A percentile compares a stretch with the other conserved stretches of the same genome.
These are phyloP conservation scores for Arbutus unedo DNA, from an alignment of 148 eudicot species.

Conservation along the genomic window DNA sequence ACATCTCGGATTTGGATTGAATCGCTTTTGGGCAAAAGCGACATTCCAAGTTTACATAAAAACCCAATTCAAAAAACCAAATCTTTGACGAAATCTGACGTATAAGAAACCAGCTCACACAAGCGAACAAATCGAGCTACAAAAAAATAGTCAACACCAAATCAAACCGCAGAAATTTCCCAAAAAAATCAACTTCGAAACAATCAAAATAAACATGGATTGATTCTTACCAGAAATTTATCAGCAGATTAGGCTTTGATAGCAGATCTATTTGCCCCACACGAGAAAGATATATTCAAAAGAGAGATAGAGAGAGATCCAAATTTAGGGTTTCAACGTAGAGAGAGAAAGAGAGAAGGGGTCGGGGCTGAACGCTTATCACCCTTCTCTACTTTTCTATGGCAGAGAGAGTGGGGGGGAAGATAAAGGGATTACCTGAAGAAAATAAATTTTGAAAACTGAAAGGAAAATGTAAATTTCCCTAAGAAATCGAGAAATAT, in stretches of 20 bases:
- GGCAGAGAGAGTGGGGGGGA: background rate
- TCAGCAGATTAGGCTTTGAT: background rate
- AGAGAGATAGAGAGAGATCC: background rate
- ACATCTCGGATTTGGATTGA: slow-evolving; percentile 44
- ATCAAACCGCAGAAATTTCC: background rate
- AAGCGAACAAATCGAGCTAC: background rate
- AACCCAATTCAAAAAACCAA: slow-evolving; percentile 10
- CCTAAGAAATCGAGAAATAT: too few relatives aligned
- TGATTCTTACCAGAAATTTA: slow-evolving; percentile 7
- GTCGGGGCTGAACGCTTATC: background rate
- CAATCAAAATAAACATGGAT: background rate
- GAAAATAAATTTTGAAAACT: background rate
- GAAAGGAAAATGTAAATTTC: background rate
- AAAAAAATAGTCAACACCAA: background rate
- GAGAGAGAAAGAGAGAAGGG: background rate
- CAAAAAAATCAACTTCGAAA: background rate
- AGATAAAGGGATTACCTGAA: too few relatives aligned
- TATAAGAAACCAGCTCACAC: background rate
- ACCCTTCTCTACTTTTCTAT: background rate
- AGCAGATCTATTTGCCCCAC: background rate
- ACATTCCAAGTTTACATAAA: slow-evolving; percentile 23
- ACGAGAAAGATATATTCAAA: background rate
- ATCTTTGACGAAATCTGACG: background rate
- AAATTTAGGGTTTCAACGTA: background rate
- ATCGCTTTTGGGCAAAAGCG: slow-evolving; percentile 38